Conservation (phyloP, 1,139 yeast species). For the Spathaspora sp. region DNA sequence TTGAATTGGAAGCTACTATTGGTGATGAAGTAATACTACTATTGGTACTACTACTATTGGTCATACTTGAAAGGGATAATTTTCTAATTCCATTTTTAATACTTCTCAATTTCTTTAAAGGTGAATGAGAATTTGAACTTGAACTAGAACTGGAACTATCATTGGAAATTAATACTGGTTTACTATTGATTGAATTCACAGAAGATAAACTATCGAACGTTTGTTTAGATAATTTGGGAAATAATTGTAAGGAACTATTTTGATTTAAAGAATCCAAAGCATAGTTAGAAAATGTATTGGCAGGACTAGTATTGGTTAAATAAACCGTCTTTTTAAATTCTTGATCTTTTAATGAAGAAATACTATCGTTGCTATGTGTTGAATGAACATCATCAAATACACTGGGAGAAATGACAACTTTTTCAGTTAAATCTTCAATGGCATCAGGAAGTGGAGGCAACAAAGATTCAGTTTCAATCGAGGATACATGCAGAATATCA, state of each 20-base stretch:
- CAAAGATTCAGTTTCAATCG: slow-evolving; percentile 23
- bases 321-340: slow-evolving; percentile 16
- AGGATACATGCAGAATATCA: neutral
- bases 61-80: slow-evolving; percentile 22
- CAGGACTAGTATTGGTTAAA: slow-evolving; percentile 9
- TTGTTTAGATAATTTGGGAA: slow-evolving; percentile 17
- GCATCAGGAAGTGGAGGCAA: slow-evolving; percentile 41
- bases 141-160: slow-evolving; percentile 8
- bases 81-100: slow-evolving; percentile 39
- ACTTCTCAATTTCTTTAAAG: slow-evolving; percentile 29
- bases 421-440: slow-evolving; percentile 11
- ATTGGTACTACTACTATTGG: slow-evolving; percentile 7
- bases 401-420: neutral
- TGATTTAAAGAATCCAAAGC: slow-evolving; percentile 28
- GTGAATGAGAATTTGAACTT: slow-evolving; percentile 11
- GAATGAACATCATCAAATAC: slow-evolving; percentile 8
- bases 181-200: slow-evolving; percentile 12
- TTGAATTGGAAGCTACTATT: slow-evolving; percentile 9
- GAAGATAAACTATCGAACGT: slow-evolving; percentile 6
- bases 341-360: slow-evolving; percentile 4
- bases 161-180: neutral
- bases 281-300: slow-evolving; percentile 24
- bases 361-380: slow-evolving; percentile 4
- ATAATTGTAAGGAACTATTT: slow-evolving; percentile 15
- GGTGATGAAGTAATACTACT: slow-evolving; percentile 7